A percentile compares a stretch with the other conserved stretches of the same genome.
These are phyloP conservation scores for Macrolepiota dolichaula DNA, from an alignment of 768 basidiomycete genomes.

Conservation along the genomic window DNA sequence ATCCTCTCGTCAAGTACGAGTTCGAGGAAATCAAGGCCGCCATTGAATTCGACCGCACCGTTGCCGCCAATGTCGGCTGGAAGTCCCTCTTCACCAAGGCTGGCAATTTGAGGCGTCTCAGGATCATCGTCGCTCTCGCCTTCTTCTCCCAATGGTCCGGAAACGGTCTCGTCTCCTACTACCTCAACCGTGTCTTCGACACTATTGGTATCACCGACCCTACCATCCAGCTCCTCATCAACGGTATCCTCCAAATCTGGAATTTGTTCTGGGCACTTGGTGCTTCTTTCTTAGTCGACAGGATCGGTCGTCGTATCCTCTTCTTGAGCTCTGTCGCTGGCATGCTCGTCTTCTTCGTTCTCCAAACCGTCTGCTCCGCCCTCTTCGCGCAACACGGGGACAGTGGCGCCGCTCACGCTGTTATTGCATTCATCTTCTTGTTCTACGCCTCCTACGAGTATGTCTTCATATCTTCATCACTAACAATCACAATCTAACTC, in stretches of 20 bases:
- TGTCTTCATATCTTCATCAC: slow-evolving; percentile 19
- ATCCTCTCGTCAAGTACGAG: slow-evolving; percentile 70
- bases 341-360: slow-evolving; percentile 64
- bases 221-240: slow-evolving; percentile 73
- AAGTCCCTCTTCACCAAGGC: slow-evolving; percentile 59
- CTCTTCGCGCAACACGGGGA: slow-evolving; percentile 42
- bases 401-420: slow-evolving; percentile 54
- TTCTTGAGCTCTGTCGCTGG: slow-evolving; percentile 57
- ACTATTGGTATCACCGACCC: slow-evolving; percentile 62
- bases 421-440: slow-evolving; percentile 83
- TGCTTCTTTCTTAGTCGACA: slow-evolving; percentile 46
- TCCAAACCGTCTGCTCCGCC: slow-evolving; percentile 68
- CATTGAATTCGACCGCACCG: slow-evolving; percentile 63
- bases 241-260: slow-evolving; percentile 83
- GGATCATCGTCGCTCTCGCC: slow-evolving; percentile 72
- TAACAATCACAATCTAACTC: slow-evolving; percentile 2
- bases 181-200: slow-evolving; percentile 70
- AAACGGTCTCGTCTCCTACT: slow-evolving; percentile 82
- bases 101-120: slow-evolving; percentile 75
- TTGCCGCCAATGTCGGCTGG: slow-evolving; percentile 62
- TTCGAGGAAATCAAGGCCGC: slow-evolving; percentile 80
- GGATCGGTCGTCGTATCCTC: slow-evolving; percentile 64
- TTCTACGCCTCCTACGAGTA: slow-evolving; percentile 78
- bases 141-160: slow-evolving; percentile 89
- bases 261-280: slow-evolving; percentile 48